phyloP scores from a whole-genome alignment of 345 rosid genomes.

The Citrus mangshanensis region DNA sequence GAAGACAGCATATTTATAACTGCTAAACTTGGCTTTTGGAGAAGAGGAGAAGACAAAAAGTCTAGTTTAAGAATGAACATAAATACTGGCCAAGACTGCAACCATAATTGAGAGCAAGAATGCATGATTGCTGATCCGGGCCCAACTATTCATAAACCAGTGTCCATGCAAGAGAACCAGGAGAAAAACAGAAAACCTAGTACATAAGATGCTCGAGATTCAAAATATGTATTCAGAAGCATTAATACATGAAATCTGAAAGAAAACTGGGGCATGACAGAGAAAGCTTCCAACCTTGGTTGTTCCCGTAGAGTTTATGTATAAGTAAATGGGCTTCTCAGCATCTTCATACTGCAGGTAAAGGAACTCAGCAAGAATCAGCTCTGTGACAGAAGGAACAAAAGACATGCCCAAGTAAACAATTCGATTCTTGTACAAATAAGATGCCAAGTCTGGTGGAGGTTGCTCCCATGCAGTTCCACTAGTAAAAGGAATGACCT shows the following conservation, averaged over 20 bases:
- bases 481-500: conserved; percentile 80
- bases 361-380: conserved; percentile 81
- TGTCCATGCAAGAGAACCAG: background rate
- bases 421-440: conserved; percentile 73
- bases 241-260: background rate
- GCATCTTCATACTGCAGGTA: conserved; percentile 84
- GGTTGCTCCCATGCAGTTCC: conserved; percentile 89
- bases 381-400: conserved; percentile 87
- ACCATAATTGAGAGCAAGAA: background rate
- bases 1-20: background rate
- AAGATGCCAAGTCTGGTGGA: conserved; percentile 90
- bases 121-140: background rate
- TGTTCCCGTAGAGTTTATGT: conserved; percentile 94
- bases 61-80: background rate
- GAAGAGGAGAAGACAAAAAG: background rate
- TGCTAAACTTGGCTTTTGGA: background rate
- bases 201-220: background rate
- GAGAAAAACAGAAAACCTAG: background rate
- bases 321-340: conserved; percentile 82
- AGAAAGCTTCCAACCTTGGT: conserved; percentile 54
- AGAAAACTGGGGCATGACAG: background rate
- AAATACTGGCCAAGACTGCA: background rate
- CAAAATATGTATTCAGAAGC: background rate
- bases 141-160: background rate
- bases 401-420: conserved; percentile 96